Conservation (phyloP, 345 rosid species). For the Turritis glabra region DNA sequence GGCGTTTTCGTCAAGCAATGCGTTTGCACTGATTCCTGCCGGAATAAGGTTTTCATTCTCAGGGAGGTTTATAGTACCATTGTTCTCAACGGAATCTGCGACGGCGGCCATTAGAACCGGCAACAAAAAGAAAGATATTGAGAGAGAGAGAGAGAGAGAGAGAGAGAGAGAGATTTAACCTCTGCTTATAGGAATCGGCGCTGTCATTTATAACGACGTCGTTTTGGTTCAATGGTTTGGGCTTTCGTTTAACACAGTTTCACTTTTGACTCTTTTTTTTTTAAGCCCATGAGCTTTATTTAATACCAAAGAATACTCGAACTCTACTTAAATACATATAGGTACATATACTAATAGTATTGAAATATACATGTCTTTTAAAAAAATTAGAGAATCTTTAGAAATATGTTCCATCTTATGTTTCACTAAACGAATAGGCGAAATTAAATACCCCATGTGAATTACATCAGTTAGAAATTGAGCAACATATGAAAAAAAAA, state of each 20-base stretch:
- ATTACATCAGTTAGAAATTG: too few species aligned
- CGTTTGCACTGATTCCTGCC: background rate
- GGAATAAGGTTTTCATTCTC: slow-evolving; percentile 7
- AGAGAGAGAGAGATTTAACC: slow-evolving; percentile 19
- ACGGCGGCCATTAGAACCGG: slow-evolving; percentile 39
- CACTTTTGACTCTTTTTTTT: background rate
- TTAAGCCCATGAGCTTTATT: background rate
- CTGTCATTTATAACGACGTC: slow-evolving; percentile 2
- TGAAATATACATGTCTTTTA: too few species aligned
- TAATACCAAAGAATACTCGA: too few species aligned
- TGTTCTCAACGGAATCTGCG: slow-evolving; percentile 33
- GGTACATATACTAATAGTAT: too few species aligned
- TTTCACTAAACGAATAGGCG: too few species aligned
- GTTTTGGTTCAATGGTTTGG: background rate
- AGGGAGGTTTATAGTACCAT: slow-evolving; percentile 7
- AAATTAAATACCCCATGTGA: too few species aligned
- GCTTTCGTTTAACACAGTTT: background rate
- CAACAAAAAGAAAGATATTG: background rate
- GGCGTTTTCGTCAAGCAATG: slow-evolving; percentile 11
- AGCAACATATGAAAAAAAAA: too few species aligned
- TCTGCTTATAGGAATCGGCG: slow-evolving; percentile 3
- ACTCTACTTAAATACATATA: too few species aligned
- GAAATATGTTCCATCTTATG: too few species aligned
- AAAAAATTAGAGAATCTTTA: too few species aligned
- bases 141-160: background rate